Evolutionary conservation across 2,329 filamentous ascomycete species (phyloP).

Genomic region (Scorias spongiosa): DNA sequence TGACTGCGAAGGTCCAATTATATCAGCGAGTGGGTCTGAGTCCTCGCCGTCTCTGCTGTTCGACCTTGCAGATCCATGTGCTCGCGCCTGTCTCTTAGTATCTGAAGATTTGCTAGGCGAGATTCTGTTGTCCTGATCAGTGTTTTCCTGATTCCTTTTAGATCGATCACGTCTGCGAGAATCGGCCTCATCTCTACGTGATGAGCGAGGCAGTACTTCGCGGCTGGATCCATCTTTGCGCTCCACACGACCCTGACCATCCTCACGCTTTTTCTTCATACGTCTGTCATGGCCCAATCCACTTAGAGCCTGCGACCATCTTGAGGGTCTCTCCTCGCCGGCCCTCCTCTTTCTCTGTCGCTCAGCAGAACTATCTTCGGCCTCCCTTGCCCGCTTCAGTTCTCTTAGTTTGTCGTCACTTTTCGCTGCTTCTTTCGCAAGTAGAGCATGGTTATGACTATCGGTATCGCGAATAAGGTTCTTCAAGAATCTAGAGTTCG

Average conservation of each 20-base stretch:
- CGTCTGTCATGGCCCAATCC: constrained; percentile 4
- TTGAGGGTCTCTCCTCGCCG: constrained; percentile 5
- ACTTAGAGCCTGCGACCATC: constrained; percentile 8
- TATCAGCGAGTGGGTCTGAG: constrained; percentile 59
- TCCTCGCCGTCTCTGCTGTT: constrained; percentile 9
- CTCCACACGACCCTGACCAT: too few species aligned
- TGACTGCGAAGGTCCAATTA: constrained; percentile 54
- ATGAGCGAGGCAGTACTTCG: too few species aligned
- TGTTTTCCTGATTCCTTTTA: too few species aligned
- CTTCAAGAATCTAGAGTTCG: constrained; percentile 78
- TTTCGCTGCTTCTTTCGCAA: constrained; percentile 72
- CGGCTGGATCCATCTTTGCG: too few species aligned
- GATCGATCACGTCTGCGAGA: too few species aligned
- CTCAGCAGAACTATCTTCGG: constrained; percentile 2
- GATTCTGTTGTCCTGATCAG: too few species aligned
- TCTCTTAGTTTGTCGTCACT: constrained; percentile 53
- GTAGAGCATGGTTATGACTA: constrained; percentile 72
- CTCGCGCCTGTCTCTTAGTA: too few species aligned
- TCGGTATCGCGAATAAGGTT: constrained; percentile 82
- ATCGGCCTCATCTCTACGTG: too few species aligned
- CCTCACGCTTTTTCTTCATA: background rate
- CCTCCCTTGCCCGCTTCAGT: constrained; percentile 21
- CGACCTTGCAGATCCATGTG: too few species aligned
- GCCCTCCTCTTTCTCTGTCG: constrained; percentile 1
- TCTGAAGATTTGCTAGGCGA: too few species aligned